These are phyloP conservation scores for Myriosclerotinia duriaeana DNA, from an alignment of 2,329 filamentous ascomycete species.

Conservation along the genomic window DNA sequence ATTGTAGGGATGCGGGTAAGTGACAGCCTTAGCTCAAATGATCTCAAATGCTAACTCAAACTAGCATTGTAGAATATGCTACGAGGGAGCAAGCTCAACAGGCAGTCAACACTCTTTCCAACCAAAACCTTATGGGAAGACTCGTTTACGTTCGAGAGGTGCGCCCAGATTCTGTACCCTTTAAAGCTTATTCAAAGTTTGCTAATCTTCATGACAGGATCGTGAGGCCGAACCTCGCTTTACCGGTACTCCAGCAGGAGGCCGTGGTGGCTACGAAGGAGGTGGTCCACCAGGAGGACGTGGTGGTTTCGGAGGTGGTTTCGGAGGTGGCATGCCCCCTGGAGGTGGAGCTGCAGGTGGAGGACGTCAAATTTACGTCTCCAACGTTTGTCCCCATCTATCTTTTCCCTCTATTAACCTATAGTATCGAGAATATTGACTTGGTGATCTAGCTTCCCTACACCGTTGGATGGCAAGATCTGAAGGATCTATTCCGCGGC, in stretches of 20 bases:
- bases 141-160: constrained; percentile 99
- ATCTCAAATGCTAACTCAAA: constrained; percentile 1
- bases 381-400: constrained; percentile 78
- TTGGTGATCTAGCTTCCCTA: constrained; percentile 74
- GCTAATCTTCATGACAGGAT: constrained; percentile 58
- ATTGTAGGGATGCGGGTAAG: constrained; percentile 99
- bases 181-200: constrained; percentile 1
- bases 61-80: constrained; percentile 99
- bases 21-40: constrained; percentile 34
- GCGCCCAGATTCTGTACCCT: constrained; percentile 40
- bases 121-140: constrained; percentile 97
- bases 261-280: constrained; percentile 57
- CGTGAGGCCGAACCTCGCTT: constrained; percentile 98
- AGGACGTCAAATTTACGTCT: constrained; percentile 91
- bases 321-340: constrained; percentile 45
- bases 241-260: constrained; percentile 65
- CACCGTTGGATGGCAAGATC: constrained; percentile 96
- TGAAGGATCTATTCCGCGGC: constrained; percentile 98
- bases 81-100: constrained; percentile 98
- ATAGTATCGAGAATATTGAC: constrained; percentile 43
- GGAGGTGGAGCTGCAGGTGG: constrained; percentile 61
- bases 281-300: constrained; percentile 21
- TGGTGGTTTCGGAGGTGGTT: constrained; percentile 39
- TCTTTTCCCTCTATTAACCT: constrained; percentile 33
- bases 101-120: constrained; percentile 96